A percentile compares a stretch with the other conserved stretches of the same genome.
Evolutionary conservation across 1,284 basidiomycete species (phyloP).

Genomic region (Coniophora puteana): DNA sequence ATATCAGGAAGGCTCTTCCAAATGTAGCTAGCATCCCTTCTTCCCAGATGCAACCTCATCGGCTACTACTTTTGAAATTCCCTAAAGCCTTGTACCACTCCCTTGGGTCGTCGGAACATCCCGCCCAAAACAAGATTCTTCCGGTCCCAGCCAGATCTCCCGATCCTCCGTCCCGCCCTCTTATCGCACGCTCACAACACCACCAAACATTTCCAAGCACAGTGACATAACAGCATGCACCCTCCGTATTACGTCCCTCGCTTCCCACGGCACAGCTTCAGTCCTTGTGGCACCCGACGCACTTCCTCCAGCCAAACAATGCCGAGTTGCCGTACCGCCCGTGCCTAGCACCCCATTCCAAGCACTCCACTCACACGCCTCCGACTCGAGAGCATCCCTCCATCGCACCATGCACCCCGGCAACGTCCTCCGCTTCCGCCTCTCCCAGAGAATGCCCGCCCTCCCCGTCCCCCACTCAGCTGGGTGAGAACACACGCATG

Average conservation of each 20-base stretch:
- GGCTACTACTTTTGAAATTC: slow-evolving; percentile 35
- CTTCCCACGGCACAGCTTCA: slow-evolving; percentile 31
- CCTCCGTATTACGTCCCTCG: slow-evolving; percentile 29
- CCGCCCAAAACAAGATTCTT: slow-evolving; percentile 21
- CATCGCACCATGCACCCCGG: too few relatives aligned
- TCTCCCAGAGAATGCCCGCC: too few relatives aligned
- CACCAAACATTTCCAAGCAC: slow-evolving; percentile 19
- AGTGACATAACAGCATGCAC: slow-evolving; percentile 27
- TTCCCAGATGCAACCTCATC: slow-evolving; percentile 37
- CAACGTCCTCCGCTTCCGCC: too few relatives aligned
- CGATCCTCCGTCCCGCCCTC: slow-evolving; percentile 16
- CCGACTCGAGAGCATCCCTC: too few relatives aligned
- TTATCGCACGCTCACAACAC: slow-evolving; percentile 14
- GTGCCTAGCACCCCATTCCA: too few relatives aligned
- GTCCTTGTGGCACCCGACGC: slow-evolving; percentile 1
- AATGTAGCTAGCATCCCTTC: slow-evolving; percentile 21
- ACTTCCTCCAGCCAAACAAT: too few relatives aligned
- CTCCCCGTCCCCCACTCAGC: too few relatives aligned
- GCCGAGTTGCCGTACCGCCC: too few relatives aligned
- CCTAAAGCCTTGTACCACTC: slow-evolving; percentile 28
- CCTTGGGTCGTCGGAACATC: slow-evolving; percentile 29
- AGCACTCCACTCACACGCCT: too few relatives aligned
- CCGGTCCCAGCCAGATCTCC: slow-evolving; percentile 20
- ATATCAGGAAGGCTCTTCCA: slow-evolving; percentile 16
- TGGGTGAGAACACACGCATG: too few relatives aligned